Conservation (phyloP, 164 flowering plant species). For the Akebia trifoliata region DNA sequence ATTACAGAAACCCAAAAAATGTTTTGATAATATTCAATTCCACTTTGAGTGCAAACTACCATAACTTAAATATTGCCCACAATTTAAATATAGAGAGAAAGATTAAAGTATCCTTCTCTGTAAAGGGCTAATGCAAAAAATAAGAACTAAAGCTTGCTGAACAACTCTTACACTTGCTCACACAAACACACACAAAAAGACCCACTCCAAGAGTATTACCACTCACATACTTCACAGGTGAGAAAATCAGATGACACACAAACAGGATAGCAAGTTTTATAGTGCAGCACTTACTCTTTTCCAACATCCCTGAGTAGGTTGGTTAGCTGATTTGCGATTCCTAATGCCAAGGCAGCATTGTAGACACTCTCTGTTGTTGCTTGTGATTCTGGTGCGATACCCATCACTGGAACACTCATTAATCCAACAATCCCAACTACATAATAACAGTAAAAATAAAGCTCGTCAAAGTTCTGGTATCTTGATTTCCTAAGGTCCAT, state of each 20-base stretch:
- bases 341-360: conserved; percentile 76
- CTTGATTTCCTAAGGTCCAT: conserved; percentile 80
- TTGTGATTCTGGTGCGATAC: conserved; percentile 69
- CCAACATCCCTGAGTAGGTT: conserved; percentile 93
- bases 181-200: no score
- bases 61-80: no score
- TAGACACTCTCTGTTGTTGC: conserved; percentile 73
- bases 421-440: conserved; percentile 93
- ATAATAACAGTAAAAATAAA: conserved; percentile 83
- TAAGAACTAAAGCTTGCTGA: no score
- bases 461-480: conserved; percentile 82
- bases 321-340: conserved; percentile 84
- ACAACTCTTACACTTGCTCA: no score
- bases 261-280: neutral
- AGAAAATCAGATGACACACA: neutral
- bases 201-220: no score
- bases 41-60: no score
- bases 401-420: conserved; percentile 96
- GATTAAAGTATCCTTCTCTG: no score
- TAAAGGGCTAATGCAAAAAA: no score
- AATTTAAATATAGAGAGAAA: no score
- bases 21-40: no score
- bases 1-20: no score
- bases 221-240: neutral
- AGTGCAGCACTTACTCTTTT: conserved; percentile 65